A percentile compares a stretch with the other conserved stretches of the same genome.
Conservation (phyloP, 2,329 filamentous ascomycete genomes). For the Zalaria obscura region DNA sequence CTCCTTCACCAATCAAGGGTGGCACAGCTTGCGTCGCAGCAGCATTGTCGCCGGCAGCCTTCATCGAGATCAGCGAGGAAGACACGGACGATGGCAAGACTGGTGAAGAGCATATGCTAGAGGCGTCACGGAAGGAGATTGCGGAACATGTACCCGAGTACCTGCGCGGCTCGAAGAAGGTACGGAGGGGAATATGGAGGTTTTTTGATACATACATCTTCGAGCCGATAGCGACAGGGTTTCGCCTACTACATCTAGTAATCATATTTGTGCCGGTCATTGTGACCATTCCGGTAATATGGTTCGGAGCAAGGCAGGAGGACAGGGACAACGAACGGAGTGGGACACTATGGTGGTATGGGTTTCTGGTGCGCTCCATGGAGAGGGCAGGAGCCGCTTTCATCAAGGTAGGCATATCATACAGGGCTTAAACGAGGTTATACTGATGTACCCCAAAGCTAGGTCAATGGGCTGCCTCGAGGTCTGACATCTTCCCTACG, state of each 20-base stretch:
- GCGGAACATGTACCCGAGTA: constrained; percentile 51
- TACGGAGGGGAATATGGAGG: constrained; percentile 47
- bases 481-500: constrained; percentile 88
- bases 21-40: constrained; percentile 19
- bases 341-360: constrained; percentile 91
- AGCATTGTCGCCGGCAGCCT: constrained; percentile 40
- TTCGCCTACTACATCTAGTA: constrained; percentile 77
- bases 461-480: constrained; percentile 94
- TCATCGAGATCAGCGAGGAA: constrained; percentile 43
- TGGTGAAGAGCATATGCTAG: constrained; percentile 73
- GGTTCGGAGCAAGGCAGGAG: constrained; percentile 53
- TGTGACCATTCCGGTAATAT: constrained; percentile 62
- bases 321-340: constrained; percentile 58
- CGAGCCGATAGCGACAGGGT: constrained; percentile 74
- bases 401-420: constrained; percentile 56
- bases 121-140: constrained; percentile 66
- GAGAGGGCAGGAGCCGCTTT: constrained; percentile 88
- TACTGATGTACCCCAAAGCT: constrained; percentile 38
- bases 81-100: constrained; percentile 43
- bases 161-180: constrained; percentile 42
- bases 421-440: background rate
- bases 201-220: constrained; percentile 58
- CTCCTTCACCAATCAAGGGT: constrained; percentile 20
- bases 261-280: constrained; percentile 88
- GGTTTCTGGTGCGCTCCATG: constrained; percentile 76